A percentile compares a stretch with the other conserved stretches of the same genome.
phyloP scores from a whole-genome alignment of 2,329 filamentous ascomycete genomes.

The Pseudogymnoascus destructans region DNA sequence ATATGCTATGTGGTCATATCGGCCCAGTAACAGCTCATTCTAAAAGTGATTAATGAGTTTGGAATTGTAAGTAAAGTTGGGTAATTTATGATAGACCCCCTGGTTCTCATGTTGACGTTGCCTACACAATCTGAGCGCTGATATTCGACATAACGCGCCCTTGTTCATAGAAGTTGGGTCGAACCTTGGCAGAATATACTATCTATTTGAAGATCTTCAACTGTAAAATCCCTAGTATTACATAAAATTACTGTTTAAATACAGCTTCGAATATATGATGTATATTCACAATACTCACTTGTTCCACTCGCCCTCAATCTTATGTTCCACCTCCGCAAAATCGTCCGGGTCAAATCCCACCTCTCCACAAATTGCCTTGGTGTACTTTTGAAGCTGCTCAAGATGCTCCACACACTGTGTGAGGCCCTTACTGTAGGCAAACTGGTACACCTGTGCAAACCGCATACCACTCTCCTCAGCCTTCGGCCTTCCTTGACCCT shows the following conservation, averaged over 20 bases:
- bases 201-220: neutral
- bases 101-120: neutral
- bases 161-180: neutral
- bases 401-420: constrained; percentile 41
- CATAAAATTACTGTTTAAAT: neutral
- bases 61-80: no score
- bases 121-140: neutral
- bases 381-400: constrained; percentile 41
- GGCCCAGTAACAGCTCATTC: no score
- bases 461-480: constrained; percentile 32
- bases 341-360: constrained; percentile 28
- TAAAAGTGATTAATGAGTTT: no score
- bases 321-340: neutral
- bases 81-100: no score
- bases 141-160: neutral
- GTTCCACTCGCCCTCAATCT: neutral
- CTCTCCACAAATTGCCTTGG: constrained; percentile 45
- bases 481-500: constrained; percentile 34
- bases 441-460: constrained; percentile 45
- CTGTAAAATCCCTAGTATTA: neutral
- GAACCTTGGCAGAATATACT: neutral
- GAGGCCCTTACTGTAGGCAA: constrained; percentile 39
- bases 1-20: no score
- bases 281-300: neutral
- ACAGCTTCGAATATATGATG: neutral